Conservation (phyloP, 208 protist species). For the Trypanosoma rangeli region DNA sequence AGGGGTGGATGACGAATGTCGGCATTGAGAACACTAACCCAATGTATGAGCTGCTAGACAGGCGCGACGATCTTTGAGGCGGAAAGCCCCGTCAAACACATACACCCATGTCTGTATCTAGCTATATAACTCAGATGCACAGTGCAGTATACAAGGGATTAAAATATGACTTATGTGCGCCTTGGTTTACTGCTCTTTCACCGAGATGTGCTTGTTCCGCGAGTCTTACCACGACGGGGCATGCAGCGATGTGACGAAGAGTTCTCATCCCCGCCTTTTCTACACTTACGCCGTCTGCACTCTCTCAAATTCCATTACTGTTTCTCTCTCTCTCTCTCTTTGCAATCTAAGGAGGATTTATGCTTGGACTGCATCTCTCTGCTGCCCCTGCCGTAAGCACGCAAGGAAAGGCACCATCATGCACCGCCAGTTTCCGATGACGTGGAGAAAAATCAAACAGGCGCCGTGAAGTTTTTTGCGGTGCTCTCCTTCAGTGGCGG, state of each 20-base stretch:
- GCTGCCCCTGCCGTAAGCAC: neutral
- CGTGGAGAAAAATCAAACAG: neutral
- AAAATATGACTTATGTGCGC: neutral
- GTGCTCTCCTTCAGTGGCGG: neutral
- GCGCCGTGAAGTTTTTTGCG: neutral
- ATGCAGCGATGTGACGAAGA: too few relatives aligned
- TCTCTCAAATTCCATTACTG: neutral
- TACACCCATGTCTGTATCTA: neutral
- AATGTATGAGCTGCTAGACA: slow-evolving; percentile 85
- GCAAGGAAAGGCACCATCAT: too few relatives aligned
- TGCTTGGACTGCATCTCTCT: neutral
- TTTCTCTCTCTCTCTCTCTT: too few relatives aligned
- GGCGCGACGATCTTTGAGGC: slow-evolving; percentile 56
- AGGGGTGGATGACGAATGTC: slow-evolving; percentile 81
- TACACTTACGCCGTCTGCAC: too few relatives aligned
- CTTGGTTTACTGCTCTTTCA: neutral
- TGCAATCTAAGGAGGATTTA: too few relatives aligned
- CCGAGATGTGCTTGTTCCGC: too few relatives aligned
- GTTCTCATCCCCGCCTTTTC: too few relatives aligned
- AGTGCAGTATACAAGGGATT: neutral
- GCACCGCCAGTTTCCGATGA: neutral
- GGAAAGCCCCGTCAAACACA: neutral
- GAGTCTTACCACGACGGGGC: too few relatives aligned
- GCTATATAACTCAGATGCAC: neutral
- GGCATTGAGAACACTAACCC: slow-evolving; percentile 93